A percentile compares a stretch with the other conserved stretches of the same genome.
These are phyloP conservation scores for Paraphoma sp. DNA, from an alignment of 2,329 filamentous ascomycete genomes.

Conservation along the genomic window DNA sequence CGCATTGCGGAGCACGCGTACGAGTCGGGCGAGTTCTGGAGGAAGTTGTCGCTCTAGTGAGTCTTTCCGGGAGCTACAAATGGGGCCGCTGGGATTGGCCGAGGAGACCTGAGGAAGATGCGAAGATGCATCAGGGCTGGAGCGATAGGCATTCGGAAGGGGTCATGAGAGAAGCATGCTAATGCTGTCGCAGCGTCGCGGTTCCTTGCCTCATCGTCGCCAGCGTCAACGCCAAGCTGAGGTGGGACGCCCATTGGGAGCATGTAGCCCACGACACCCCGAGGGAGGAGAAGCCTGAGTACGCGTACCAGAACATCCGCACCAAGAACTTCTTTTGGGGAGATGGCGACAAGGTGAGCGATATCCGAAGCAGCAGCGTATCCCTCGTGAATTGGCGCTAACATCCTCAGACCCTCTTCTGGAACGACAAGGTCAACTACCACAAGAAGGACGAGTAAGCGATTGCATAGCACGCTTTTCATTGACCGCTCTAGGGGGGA, in stretches of 20 bases:
- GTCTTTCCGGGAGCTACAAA: constrained; percentile 43
- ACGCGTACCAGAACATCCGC: constrained; percentile 97
- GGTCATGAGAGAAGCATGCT: constrained; percentile 7
- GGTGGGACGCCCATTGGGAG: constrained; percentile 97
- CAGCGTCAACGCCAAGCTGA: constrained; percentile 81
- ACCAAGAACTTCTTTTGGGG: constrained; percentile 96
- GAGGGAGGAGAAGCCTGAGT: constrained; percentile 89
- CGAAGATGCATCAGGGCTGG: neutral
- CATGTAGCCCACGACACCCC: constrained; percentile 83
- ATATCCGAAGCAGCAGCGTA: neutral
- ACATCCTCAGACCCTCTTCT: constrained; percentile 62
- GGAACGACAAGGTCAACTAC: constrained; percentile 95
- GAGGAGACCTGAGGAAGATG: neutral
- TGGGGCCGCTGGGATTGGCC: neutral
- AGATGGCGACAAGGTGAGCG: constrained; percentile 86
- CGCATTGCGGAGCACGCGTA: constrained; percentile 91
- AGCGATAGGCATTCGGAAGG: constrained; percentile 5
- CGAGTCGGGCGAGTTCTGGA: constrained; percentile 87
- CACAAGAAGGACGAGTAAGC: constrained; percentile 81
- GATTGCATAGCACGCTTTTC: constrained; percentile 7
- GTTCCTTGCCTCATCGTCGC: constrained; percentile 76
- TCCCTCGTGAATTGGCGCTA: neutral
- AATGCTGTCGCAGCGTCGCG: constrained; percentile 67
- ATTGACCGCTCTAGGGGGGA: neutral
- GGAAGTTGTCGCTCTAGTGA: constrained; percentile 95